These are phyloP conservation scores for Emericellopsis cladophorae DNA, from an alignment of 2,329 filamentous ascomycete species.

Conservation along the genomic window DNA sequence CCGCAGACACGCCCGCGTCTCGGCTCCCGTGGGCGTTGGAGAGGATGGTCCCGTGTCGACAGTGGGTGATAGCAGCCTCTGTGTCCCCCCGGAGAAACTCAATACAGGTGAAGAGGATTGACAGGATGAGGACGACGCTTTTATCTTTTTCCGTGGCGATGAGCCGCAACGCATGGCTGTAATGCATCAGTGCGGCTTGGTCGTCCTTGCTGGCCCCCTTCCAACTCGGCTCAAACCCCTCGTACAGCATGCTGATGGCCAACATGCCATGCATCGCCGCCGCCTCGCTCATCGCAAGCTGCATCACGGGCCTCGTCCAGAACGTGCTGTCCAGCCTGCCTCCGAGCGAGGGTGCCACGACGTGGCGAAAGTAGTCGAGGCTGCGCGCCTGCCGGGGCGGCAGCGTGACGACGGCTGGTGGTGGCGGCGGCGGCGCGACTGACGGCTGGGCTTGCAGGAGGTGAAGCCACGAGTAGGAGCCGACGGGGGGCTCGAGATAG, in stretches of 20 bases:
- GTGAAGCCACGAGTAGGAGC: constrained; percentile 19
- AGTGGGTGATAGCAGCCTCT: constrained; percentile 20
- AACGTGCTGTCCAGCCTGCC: constrained; percentile 23
- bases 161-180: constrained; percentile 24
- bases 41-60: constrained; percentile 22
- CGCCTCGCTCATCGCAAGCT: constrained; percentile 21
- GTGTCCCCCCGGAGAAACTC: constrained; percentile 25
- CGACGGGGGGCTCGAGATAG: constrained; percentile 24
- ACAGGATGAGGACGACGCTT: constrained; percentile 19
- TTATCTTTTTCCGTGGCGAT: constrained; percentile 16
- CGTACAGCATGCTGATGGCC: constrained; percentile 25
- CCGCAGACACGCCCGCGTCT: constrained; percentile 14
- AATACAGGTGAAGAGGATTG: constrained; percentile 29
- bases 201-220: constrained; percentile 5
- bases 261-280: constrained; percentile 23
- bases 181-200: constrained; percentile 20
- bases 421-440: constrained; percentile 7
- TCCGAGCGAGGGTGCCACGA: constrained; percentile 20
- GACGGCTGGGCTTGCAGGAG: constrained; percentile 14
- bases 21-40: constrained; percentile 14
- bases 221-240: constrained; percentile 10
- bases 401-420: no score
- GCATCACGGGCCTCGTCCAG: constrained; percentile 25
- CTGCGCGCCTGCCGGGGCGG: constrained; percentile 10
- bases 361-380: constrained; percentile 23